A percentile compares a stretch with the other conserved stretches of the same genome.
phyloP scores from a whole-genome alignment of 768 basidiomycete genomes.

The Rhodocollybia butyracea region DNA sequence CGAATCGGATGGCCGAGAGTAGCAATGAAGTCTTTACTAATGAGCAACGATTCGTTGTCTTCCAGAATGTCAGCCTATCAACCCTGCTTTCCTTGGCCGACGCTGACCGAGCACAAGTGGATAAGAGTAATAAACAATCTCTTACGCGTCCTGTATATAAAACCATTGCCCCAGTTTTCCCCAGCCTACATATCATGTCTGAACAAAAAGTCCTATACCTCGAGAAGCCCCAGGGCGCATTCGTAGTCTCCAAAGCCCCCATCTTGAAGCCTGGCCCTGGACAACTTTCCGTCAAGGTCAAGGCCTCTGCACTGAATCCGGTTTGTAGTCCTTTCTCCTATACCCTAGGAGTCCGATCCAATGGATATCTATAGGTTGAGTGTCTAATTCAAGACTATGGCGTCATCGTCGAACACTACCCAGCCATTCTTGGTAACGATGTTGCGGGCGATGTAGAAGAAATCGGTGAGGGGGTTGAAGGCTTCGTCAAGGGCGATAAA shows the following conservation, averaged over 20 bases:
- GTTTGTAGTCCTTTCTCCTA: too few relatives aligned
- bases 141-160: neutral
- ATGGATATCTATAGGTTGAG: too few relatives aligned
- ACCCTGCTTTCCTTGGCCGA: neutral
- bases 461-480: conserved; percentile 49
- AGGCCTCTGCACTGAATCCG: conserved; percentile 1
- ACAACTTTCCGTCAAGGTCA: conserved; percentile 4
- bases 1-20: too few relatives aligned
- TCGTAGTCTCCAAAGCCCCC: neutral
- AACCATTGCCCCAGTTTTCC: neutral
- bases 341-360: too few relatives aligned
- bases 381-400: conserved; percentile 34
- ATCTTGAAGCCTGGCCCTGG: neutral
- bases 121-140: too few relatives aligned
- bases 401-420: conserved; percentile 36
- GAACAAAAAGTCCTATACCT: conserved; percentile 1
- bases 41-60: too few relatives aligned
- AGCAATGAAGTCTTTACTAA: too few relatives aligned
- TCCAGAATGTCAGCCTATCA: too few relatives aligned
- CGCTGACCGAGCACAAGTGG: neutral
- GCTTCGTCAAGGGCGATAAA: conserved; percentile 48
- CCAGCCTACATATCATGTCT: conserved; percentile 2
- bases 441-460: conserved; percentile 48
- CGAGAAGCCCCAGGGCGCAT: conserved; percentile 1
- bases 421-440: conserved; percentile 46